phyloP scores from a whole-genome alignment of 257 asterid species.

The Solanum acaule region DNA sequence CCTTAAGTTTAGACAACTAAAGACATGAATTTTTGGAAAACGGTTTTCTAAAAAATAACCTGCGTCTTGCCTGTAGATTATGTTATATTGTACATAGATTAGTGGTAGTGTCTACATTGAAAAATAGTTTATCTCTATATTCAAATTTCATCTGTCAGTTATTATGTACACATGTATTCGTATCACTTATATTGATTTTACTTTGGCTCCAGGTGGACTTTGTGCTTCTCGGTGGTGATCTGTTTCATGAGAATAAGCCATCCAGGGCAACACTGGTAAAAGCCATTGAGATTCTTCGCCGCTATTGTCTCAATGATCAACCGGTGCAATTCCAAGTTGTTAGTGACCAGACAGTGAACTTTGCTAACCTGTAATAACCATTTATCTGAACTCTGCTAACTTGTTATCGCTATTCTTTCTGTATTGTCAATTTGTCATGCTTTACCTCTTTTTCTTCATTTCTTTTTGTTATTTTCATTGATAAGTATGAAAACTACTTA shows the following conservation, averaged over 20 bases:
- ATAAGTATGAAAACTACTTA: neutral
- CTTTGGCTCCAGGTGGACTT: constrained; percentile 59
- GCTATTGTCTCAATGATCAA: constrained; percentile 76
- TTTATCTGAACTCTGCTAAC: constrained; percentile 43
- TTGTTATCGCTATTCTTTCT: neutral
- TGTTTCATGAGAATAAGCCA: constrained; percentile 97
- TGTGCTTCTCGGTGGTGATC: constrained; percentile 93
- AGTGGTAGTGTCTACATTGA: neutral
- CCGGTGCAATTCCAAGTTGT: constrained; percentile 95
- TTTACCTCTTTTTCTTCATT: neutral
- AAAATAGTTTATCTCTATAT: neutral
- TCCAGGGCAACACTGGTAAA: constrained; percentile 91
- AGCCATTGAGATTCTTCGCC: constrained; percentile 87
- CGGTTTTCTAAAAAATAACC: neutral
- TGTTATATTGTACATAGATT: neutral
- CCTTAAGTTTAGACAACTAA: neutral
- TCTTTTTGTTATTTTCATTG: neutral
- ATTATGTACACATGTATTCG: neutral
- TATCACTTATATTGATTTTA: neutral
- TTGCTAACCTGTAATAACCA: constrained; percentile 68
- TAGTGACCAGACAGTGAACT: constrained; percentile 94
- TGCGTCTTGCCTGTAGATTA: neutral
- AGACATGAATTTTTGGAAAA: neutral
- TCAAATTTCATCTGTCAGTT: neutral
- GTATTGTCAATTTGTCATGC: neutral